Evolutionary conservation across 1,284 basidiomycete genomes (phyloP), one percentile per base, ranked within the genome.

Genomic region (Rhodotorula sp.): DNA sequence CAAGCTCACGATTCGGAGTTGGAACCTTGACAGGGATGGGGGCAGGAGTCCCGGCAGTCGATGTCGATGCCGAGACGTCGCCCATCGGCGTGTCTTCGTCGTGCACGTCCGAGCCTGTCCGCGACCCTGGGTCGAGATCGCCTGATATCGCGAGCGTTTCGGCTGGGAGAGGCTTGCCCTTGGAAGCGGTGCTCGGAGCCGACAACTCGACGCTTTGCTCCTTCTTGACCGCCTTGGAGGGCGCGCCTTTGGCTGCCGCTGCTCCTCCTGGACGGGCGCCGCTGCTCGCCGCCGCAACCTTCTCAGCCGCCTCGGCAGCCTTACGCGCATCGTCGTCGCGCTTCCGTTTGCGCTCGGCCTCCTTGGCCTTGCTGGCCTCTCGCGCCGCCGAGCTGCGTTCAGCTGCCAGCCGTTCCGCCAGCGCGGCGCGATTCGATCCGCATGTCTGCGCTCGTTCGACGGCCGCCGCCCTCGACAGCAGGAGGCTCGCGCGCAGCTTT

Each of bases 401-500:
- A 39, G 8, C 29, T 21, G 64, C 51, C 16, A 64, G 49, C 0
- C 76, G 65, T 4, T 74, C 69, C 7, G 26, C 51, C 3, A 76
- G n/a, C 5, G 62, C 31, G n/a, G 18, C n/a, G 39, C 63, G 61
- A 65, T 76, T 76, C n/a, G 26, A 57, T 3, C 69, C 62, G 29
- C 63, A 43, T 23, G 68, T 52, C 7, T 29, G n/a, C 16, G 65
- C 64, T 3, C 75, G 67, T 3, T 69, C 61, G n/a, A 23, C 39
- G 23, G 72, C 72, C 5, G 47, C 54, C 20, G 58, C 43, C 8
- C 70, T 62, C 12, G 68, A 67, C 7, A 62, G 43, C 18, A 67
- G 49, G 54, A 76, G 66, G 47, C 59, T 62, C 15, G 65, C 58
- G 31, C 72, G 65, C 23, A 74, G 60, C 61, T 68, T 60, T 10